These are phyloP conservation scores for Rosellinia necatrix DNA, from an alignment of 2,329 filamentous ascomycete species.

Conservation along the genomic window DNA sequence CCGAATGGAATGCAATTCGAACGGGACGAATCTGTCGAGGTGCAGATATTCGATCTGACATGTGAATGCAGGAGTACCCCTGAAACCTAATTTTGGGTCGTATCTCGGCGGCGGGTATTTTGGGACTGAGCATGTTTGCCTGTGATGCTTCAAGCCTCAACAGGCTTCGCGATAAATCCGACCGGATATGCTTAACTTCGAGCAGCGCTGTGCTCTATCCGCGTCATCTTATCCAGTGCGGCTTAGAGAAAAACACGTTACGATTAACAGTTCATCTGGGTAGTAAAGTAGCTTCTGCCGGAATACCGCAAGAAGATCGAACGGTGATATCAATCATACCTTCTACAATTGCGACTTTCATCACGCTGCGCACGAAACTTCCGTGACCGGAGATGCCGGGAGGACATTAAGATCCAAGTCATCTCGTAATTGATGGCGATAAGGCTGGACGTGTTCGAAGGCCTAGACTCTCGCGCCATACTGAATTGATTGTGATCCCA, in stretches of 20 bases:
- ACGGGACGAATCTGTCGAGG: constrained; percentile 26
- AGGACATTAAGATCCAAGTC: background rate
- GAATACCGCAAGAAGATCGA: constrained; percentile 4
- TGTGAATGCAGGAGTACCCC: constrained; percentile 28
- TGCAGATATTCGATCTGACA: constrained; percentile 22
- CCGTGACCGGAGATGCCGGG: background rate
- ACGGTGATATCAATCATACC: constrained; percentile 3
- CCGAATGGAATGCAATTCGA: constrained; percentile 34
- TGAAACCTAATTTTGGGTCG: constrained; percentile 5
- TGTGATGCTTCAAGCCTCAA: background rate
- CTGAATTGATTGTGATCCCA: background rate
- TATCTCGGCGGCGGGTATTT: constrained; percentile 2
- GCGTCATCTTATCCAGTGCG: constrained; percentile 3
- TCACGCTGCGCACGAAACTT: background rate
- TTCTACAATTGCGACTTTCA: background rate
- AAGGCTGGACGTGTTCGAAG: constrained; percentile 1
- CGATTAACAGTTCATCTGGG: background rate
- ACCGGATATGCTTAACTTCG: no score
- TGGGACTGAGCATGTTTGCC: background rate
- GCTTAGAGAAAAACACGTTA: background rate
- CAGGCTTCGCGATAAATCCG: no score
- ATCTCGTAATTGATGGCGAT: constrained; percentile 9
- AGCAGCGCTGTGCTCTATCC: no score
- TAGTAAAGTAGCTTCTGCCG: background rate
- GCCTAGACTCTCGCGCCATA: constrained; percentile 8